A percentile compares a stretch with the other conserved stretches of the same genome.
Conservation (phyloP, 306 rosid genomes). For the Vigna trinervia region DNA sequence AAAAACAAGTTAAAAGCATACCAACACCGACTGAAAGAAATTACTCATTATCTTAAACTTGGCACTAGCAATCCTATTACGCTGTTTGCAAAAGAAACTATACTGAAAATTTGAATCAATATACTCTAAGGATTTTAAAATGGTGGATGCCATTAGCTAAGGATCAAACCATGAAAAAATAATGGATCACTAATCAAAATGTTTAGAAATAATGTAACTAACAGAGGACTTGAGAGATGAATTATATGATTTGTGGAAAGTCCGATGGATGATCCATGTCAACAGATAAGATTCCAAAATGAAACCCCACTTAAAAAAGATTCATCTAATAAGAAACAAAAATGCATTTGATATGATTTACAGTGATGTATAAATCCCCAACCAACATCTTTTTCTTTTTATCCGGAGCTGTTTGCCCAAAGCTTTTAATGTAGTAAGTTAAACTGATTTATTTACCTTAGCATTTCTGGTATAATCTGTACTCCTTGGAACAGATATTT, state of each 20-base stretch:
- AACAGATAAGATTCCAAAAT: not conserved
- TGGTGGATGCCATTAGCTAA: conserved; percentile 15
- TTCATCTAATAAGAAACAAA: conserved; percentile 17
- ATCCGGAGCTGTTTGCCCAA: conserved; percentile 27
- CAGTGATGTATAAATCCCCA: conserved; percentile 11
- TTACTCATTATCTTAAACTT: conserved; percentile 23
- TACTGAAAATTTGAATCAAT: conserved; percentile 1
- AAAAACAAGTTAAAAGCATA: conserved; percentile 33
- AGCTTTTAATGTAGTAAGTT: conserved; percentile 23
- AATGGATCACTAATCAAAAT: conserved; percentile 32
- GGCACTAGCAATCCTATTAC: conserved; percentile 22
- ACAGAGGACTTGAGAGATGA: conserved; percentile 10
- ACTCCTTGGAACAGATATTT: conserved; percentile 51
- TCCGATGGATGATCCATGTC: conserved; percentile 18
- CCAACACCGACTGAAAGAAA: conserved; percentile 1
- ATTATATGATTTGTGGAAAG: not conserved
- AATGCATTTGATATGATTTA: conserved; percentile 27
- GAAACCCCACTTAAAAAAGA: conserved; percentile 5
- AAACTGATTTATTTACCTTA: conserved; percentile 60
- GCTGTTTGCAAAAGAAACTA: conserved; percentile 36
- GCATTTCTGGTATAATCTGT: conserved; percentile 60
- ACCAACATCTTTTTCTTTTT: not conserved
- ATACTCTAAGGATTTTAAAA: conserved; percentile 34
- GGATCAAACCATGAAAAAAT: conserved; percentile 10
- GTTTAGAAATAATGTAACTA: conserved; percentile 25